Evolutionary conservation across 495 filamentous ascomycete genomes (phyloP).

Genomic region (Aspergillus nanangensis): DNA sequence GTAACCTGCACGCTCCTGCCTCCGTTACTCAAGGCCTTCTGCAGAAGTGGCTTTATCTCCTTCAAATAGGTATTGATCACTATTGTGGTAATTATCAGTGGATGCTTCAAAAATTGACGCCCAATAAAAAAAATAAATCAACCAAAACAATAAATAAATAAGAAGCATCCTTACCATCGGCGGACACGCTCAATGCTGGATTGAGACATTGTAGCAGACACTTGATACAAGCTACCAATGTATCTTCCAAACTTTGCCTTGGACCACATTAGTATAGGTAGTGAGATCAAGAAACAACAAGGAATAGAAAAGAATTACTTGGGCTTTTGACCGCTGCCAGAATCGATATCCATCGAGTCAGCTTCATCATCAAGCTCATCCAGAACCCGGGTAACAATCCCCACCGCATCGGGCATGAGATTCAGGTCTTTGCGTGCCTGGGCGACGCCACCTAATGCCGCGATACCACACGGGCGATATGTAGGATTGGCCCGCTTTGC

Average conservation of each 20-base stretch:
- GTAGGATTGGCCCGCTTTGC: conserved; percentile 80
- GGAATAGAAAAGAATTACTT: conserved; percentile 13
- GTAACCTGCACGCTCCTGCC: conserved; percentile 38
- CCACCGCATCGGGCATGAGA: conserved; percentile 61
- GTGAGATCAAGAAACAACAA: neutral
- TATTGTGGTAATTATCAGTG: conserved; percentile 27
- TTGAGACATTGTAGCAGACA: conserved; percentile 45
- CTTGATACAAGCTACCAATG: conserved; percentile 42
- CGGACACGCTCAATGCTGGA: conserved; percentile 20
- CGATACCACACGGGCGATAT: conserved; percentile 74
- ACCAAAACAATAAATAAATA: too few species aligned
- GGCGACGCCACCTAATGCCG: conserved; percentile 66
- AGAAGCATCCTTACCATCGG: conserved; percentile 33
- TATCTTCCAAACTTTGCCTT: conserved; percentile 29
- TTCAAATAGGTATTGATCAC: conserved; percentile 28
- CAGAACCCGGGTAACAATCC: conserved; percentile 56
- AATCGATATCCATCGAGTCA: conserved; percentile 68
- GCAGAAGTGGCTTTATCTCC: conserved; percentile 26
- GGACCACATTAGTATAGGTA: neutral
- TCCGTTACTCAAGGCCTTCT: conserved; percentile 30
- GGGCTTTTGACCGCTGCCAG: conserved; percentile 32
- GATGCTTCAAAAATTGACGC: too few species aligned
- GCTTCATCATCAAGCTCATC: conserved; percentile 52
- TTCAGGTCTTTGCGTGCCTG: conserved; percentile 59
- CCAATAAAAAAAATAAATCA: too few species aligned